phyloP scores from a whole-genome alignment of 164 flowering plant species.

The Berberis vulgaris region DNA sequence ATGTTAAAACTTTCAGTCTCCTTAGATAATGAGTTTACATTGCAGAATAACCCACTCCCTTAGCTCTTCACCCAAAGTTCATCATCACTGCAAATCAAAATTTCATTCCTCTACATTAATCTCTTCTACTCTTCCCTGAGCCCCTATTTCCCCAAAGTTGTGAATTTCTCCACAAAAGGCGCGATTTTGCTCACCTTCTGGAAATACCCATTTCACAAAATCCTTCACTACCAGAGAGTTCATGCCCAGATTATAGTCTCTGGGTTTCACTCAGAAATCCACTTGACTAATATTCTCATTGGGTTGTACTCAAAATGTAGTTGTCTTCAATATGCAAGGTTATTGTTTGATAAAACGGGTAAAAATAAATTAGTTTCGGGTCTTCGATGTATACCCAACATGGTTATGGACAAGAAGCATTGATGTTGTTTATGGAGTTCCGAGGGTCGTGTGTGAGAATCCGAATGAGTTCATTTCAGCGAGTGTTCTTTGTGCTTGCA shows the following conservation, averaged over 20 bases:
- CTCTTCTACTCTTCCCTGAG: neutral
- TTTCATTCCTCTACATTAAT: neutral
- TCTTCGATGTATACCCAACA: constrained; percentile 38
- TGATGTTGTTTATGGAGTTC: constrained; percentile 30
- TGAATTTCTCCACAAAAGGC: constrained; percentile 8
- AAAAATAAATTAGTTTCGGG: constrained; percentile 42
- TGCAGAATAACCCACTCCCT: neutral
- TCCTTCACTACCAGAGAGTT: constrained; percentile 17
- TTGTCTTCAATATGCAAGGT: constrained; percentile 21
- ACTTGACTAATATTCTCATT: constrained; percentile 35
- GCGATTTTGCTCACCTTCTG: constrained; percentile 32
- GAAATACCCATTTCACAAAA: constrained; percentile 15
- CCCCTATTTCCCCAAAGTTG: neutral
- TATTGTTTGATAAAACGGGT: constrained; percentile 47
- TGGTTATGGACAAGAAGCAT: constrained; percentile 32
- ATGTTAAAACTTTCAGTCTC: neutral
- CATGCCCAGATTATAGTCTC: constrained; percentile 34
- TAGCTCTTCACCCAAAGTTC: neutral
- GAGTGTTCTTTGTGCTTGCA: constrained; percentile 46
- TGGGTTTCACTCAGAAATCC: constrained; percentile 39
- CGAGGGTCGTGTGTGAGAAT: constrained; percentile 13
- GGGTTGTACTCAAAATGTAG: constrained; percentile 25
- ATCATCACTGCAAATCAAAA: neutral
- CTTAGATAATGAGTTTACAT: neutral
- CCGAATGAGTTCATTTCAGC: constrained; percentile 55